Conservation (phyloP, 352 stramenopile genomes). For the Pelagophyceae sp. region DNA sequence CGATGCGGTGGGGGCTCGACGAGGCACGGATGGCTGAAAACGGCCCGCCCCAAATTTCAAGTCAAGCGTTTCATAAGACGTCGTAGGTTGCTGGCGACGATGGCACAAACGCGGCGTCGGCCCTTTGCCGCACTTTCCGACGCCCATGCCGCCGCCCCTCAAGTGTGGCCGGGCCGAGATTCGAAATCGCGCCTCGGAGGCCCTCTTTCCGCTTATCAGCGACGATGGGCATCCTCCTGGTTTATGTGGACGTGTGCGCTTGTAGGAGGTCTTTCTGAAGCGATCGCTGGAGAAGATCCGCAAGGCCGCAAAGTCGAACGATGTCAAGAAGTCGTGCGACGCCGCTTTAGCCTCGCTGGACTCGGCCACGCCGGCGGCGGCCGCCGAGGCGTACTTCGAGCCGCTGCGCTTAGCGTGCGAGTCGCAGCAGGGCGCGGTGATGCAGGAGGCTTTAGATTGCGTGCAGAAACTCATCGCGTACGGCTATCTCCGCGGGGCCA, state of each 20-base stretch:
- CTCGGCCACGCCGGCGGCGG: neutral
- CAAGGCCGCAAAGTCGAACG: conserved; percentile 22
- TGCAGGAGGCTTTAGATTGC: conserved; percentile 59
- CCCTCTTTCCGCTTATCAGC: too few species aligned
- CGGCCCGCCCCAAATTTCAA: too few species aligned
- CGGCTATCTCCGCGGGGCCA: conserved; percentile 56
- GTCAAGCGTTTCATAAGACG: too few species aligned
- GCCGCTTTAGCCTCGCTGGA: neutral
- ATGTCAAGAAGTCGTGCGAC: conserved; percentile 20
- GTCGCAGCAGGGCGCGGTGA: conserved; percentile 23
- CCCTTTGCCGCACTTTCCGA: too few species aligned
- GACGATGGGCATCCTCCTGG: too few species aligned
- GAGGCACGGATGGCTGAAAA: too few species aligned
- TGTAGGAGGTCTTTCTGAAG: neutral
- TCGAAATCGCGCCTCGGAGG: too few species aligned
- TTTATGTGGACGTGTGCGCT: neutral
- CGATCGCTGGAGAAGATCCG: conserved; percentile 18
- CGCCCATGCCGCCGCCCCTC: too few species aligned
- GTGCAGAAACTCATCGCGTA: conserved; percentile 76
- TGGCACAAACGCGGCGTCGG: too few species aligned
- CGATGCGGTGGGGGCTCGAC: too few species aligned
- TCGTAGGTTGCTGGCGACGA: too few species aligned
- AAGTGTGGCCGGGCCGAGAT: too few species aligned
- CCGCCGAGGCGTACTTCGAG: conserved; percentile 30
- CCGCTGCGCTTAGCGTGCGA: conserved; percentile 31